Conservation (phyloP, 352 stramenopile genomes). For the Phytophthora constricta region DNA sequence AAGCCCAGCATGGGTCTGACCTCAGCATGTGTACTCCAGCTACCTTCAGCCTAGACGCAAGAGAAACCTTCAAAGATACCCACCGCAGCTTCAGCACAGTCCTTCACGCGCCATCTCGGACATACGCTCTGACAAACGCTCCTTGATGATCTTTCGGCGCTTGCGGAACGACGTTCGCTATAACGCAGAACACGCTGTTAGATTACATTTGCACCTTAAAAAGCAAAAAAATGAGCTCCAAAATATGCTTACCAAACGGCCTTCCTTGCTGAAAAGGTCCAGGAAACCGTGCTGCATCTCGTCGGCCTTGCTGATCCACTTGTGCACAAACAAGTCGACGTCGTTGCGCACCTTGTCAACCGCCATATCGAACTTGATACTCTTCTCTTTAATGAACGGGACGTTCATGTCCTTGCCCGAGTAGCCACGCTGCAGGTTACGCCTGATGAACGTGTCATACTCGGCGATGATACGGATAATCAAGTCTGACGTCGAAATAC, state of each 20-base stretch:
- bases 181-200: background rate
- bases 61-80: constrained; percentile 1
- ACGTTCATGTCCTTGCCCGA: constrained; percentile 94
- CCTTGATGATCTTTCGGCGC: constrained; percentile 85
- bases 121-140: constrained; percentile 69
- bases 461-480: constrained; percentile 92
- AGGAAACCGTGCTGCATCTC: constrained; percentile 83
- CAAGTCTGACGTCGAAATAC: constrained; percentile 90
- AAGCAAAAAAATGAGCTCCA: constrained; percentile 10
- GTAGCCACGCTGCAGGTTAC: constrained; percentile 90
- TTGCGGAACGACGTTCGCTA: constrained; percentile 80
- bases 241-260: constrained; percentile 55
- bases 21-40: background rate
- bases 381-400: constrained; percentile 88
- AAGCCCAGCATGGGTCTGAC: constrained; percentile 12
- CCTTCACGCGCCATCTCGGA: constrained; percentile 82
- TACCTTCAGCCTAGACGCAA: constrained; percentile 12
- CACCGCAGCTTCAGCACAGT: constrained; percentile 52
- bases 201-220: constrained; percentile 2
- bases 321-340: constrained; percentile 79
- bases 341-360: constrained; percentile 86
- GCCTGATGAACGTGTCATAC: constrained; percentile 93
- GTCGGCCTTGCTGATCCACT: constrained; percentile 79
- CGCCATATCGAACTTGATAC: constrained; percentile 89
- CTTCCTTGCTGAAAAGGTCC: constrained; percentile 82